A percentile compares a stretch with the other conserved stretches of the same genome.
phyloP scores from a whole-genome alignment of 2,329 filamentous ascomycete genomes.

The Zasmidium cellare region DNA sequence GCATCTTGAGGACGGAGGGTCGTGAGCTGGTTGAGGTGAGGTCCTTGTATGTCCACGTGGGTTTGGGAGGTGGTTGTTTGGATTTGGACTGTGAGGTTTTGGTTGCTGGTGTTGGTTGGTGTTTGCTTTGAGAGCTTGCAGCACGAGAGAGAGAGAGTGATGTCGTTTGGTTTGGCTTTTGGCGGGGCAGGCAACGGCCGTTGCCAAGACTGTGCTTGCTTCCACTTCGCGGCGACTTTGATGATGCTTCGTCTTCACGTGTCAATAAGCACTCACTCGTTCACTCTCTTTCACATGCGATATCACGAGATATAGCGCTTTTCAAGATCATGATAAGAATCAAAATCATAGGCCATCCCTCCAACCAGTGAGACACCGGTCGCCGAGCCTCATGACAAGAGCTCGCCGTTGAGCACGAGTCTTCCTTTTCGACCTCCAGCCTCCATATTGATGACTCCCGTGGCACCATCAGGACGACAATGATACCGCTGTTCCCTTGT shows the following conservation, averaged over 20 bases:
- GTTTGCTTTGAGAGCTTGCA: neutral
- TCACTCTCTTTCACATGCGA: neutral
- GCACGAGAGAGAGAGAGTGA: neutral
- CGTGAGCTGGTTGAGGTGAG: neutral
- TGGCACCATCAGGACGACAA: no score
- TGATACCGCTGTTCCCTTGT: no score
- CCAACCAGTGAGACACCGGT: no score
- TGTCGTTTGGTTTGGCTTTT: neutral
- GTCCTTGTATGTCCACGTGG: neutral
- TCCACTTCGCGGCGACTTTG: no score
- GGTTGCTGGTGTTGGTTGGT: neutral
- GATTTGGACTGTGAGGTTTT: neutral
- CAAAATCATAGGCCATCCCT: no score
- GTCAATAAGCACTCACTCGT: neutral
- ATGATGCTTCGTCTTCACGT: neutral
- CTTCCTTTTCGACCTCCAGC: no score
- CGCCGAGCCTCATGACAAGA: no score
- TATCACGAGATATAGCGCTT: no score
- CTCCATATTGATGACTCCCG: no score
- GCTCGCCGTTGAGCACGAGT: no score
- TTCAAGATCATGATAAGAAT: no score
- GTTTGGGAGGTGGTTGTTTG: neutral
- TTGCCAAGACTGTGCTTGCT: neutral
- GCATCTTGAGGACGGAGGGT: conserved; percentile 26
- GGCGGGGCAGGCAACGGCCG: neutral